Base-by-base conservation (phyloP, 192 early-diverging fungal species). In the Coemansia sp. region DNA sequence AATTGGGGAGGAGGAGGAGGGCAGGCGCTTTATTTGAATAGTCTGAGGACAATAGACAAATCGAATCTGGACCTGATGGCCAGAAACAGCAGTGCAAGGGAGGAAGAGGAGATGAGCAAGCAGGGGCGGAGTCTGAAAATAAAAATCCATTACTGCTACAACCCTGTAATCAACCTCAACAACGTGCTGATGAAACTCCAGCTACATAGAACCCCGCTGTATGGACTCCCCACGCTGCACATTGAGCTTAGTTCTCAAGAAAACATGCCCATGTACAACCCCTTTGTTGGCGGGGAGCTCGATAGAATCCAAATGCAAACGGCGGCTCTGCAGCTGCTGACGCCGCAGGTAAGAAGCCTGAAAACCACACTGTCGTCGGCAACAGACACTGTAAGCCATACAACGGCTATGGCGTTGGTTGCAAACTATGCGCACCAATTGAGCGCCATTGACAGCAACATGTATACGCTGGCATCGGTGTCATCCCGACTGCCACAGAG, bases 91-190 rank as follows among this genome's bases (percentile, higher is more conserved):
- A 8, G 18, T 57, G 13, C 26, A 57, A 10, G 5, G 6, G n/a
- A 64, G 37, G 19, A 45, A 2, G 56, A 18, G 39, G 26, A 39
- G 43, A 45, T 13, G 19, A 56, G 45, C 16, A 9, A 56, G 12
- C 42, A 53, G 52, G 39, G 26, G 26, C 26, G 26, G 26, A 26
- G 26, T 43, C 21, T 21, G 12, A 9, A 39, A 23, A 19, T 61
- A 68, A 61, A 62, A 54, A 53, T 18, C 13, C 54, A 70, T 18
- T 53, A 53, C n/a, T 53, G 52, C 21, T 21, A n/a, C 16, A 53
- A n/a, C n/a, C 16, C 21, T 1, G n/a, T 53, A 9, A 8, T n/a
- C 52, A 53, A 53, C 52, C 9, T 53, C 8, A n/a, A 53, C 52
- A 21, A 9, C 21, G 52, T 23, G 52, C 4, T 53, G 8, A 9